A percentile compares a stretch with the other conserved stretches of the same genome.
phyloP scores from a whole-genome alignment of 495 filamentous ascomycete species.

The Amorphotheca resinae region DNA sequence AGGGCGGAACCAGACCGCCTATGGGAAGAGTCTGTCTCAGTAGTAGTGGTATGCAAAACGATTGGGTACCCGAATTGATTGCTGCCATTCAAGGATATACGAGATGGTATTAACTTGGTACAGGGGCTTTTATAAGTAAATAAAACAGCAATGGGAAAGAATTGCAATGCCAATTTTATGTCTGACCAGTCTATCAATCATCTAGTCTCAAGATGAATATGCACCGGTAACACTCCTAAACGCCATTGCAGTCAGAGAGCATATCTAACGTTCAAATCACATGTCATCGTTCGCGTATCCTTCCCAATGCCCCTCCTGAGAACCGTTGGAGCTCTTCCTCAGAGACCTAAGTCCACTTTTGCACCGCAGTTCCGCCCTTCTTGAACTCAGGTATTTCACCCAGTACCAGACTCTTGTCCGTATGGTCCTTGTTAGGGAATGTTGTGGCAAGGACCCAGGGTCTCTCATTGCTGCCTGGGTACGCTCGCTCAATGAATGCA shows the following conservation, averaged over 20 bases:
- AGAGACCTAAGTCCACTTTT: conserved; percentile 57
- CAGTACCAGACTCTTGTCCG: conserved; percentile 52
- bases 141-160: no score
- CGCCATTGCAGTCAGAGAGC: background rate
- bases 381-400: conserved; percentile 79
- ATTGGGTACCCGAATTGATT: no score
- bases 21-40: no score
- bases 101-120: no score
- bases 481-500: conserved; percentile 62
- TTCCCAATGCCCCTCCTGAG: background rate
- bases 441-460: conserved; percentile 84
- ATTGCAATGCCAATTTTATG: no score
- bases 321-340: background rate
- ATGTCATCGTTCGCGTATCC: background rate
- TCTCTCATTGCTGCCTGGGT: conserved; percentile 41
- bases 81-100: no score
- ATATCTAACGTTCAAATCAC: background rate
- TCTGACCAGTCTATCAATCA: background rate
- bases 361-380: conserved; percentile 65
- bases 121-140: no score
- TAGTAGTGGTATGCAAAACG: no score
- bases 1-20: no score
- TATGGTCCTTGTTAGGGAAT: conserved; percentile 89
- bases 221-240: background rate
- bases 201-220: conserved; percentile 7